These are phyloP conservation scores for Aurantiochytrium sp. DNA, from an alignment of 108 stramenopile genomes.

Conservation along the genomic window DNA sequence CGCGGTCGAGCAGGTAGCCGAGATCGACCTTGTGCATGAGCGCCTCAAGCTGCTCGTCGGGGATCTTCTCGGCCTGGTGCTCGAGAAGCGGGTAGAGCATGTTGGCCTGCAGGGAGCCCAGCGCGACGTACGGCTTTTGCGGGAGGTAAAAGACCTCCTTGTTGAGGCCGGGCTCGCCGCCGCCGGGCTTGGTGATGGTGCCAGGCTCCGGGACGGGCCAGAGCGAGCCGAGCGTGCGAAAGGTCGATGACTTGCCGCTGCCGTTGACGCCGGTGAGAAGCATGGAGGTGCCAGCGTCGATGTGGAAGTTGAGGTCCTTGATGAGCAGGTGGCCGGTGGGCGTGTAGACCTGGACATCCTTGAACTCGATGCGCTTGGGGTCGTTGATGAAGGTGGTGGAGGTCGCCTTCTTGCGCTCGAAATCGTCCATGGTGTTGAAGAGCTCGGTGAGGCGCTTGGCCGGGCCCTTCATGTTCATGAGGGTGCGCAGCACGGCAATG, in stretches of 20 bases:
- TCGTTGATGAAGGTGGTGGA: not conserved
- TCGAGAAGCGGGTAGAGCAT: conserved; percentile 40
- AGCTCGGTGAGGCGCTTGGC: conserved; percentile 42
- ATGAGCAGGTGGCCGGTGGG: conserved; percentile 42
- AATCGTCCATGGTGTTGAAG: conserved; percentile 44
- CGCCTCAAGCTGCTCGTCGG: conserved; percentile 33
- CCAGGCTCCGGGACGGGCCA: conserved; percentile 44
- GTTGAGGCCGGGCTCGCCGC: not conserved
- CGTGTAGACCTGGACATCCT: conserved; percentile 42
- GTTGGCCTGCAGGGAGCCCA: conserved; percentile 44
- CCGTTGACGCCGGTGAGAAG: conserved; percentile 47
- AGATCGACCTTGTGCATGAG: conserved; percentile 40
- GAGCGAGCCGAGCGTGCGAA: conserved; percentile 43
- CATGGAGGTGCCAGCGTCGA: conserved; percentile 45
- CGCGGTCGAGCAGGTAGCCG: conserved; percentile 41
- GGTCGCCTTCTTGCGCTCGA: not conserved
- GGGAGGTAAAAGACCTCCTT: conserved; percentile 39
- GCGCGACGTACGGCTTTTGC: conserved; percentile 40
- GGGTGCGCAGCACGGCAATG: conserved; percentile 43
- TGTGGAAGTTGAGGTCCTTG: conserved; percentile 40
- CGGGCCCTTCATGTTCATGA: conserved; percentile 46
- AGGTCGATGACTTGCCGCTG: conserved; percentile 42
- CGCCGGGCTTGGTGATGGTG: conserved; percentile 32
- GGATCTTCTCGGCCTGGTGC: conserved; percentile 27
- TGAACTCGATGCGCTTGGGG: conserved; percentile 38